These are phyloP conservation scores for Daldinia childiae DNA, from an alignment of 495 filamentous ascomycete species.

Conservation along the genomic window DNA sequence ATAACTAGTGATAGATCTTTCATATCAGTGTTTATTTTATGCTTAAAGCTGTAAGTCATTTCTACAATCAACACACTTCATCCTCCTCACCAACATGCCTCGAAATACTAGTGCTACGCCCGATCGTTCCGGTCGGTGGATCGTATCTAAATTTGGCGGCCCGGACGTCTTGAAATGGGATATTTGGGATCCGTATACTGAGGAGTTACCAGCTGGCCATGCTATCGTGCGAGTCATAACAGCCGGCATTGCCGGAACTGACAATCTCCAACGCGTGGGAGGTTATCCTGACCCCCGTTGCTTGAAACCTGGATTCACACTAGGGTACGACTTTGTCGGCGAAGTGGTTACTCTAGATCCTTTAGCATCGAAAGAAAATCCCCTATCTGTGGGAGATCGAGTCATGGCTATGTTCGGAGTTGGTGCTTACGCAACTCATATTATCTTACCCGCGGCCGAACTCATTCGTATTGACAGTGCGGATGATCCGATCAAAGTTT, in stretches of 20 bases:
- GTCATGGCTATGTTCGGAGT: neutral
- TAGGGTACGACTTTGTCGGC: neutral
- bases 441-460: neutral
- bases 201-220: neutral
- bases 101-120: slow-evolving; percentile 4
- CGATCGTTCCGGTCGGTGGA: slow-evolving; percentile 9
- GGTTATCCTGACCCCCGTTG: slow-evolving; percentile 4
- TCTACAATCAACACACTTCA: neutral
- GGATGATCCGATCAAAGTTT: neutral
- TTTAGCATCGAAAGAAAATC: neutral
- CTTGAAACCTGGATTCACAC: slow-evolving; percentile 4
- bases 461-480: slow-evolving; percentile 4
- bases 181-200: neutral
- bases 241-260: slow-evolving; percentile 7
- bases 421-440: neutral
- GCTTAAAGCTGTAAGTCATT: neutral
- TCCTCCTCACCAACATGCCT: neutral
- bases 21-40: neutral
- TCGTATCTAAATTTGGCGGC: slow-evolving; percentile 6
- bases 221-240: slow-evolving; percentile 4
- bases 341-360: neutral
- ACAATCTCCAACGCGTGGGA: slow-evolving; percentile 8
- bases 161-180: slow-evolving; percentile 15
- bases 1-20: neutral
- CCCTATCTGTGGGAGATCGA: neutral